A percentile compares a stretch with the other conserved stretches of the same genome.
phyloP scores from a whole-genome alignment of 225 moss, liverwort and hornwort genomes.

The Marchantia paleacea region DNA sequence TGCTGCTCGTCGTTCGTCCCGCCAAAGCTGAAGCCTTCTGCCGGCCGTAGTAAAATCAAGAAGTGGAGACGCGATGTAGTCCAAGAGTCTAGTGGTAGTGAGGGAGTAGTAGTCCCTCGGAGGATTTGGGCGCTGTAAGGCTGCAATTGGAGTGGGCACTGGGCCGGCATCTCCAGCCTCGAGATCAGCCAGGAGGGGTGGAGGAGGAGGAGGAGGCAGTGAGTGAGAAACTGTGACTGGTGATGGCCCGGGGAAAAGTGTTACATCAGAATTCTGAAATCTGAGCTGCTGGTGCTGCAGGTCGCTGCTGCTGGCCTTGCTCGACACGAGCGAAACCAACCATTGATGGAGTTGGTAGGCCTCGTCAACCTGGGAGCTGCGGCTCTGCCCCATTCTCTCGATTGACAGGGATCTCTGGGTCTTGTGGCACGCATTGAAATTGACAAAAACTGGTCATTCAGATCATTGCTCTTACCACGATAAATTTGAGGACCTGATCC shows the following conservation, averaged over 20 bases:
- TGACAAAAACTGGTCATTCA: conserved; percentile 13
- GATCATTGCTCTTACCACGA: conserved; percentile 18
- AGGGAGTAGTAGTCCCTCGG: not conserved
- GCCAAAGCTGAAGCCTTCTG: not conserved
- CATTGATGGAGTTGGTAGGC: conserved; percentile 19
- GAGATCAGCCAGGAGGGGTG: not conserved
- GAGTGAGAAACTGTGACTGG: not conserved
- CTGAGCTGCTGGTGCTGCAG: not conserved
- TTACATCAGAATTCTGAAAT: not conserved
- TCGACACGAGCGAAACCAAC: conserved; percentile 14
- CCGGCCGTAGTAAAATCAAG: not conserved
- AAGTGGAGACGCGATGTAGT: not conserved
- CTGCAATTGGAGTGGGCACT: not conserved
- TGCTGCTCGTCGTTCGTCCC: not conserved
- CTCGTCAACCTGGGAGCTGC: conserved; percentile 22
- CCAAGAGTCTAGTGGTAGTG: not conserved
- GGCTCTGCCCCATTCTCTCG: conserved; percentile 18
- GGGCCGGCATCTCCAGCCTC: conserved; percentile 2
- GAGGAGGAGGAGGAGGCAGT: not conserved
- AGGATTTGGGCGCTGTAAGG: conserved; percentile 1
- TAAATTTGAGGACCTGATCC: conserved; percentile 4
- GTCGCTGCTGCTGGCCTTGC: not conserved
- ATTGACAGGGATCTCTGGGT: conserved; percentile 11
- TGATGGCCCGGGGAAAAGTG: conserved; percentile 9
- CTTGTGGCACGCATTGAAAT: conserved; percentile 9